Conservation (phyloP, 306 rosid genomes). For the Trifolium subterraneum region DNA sequence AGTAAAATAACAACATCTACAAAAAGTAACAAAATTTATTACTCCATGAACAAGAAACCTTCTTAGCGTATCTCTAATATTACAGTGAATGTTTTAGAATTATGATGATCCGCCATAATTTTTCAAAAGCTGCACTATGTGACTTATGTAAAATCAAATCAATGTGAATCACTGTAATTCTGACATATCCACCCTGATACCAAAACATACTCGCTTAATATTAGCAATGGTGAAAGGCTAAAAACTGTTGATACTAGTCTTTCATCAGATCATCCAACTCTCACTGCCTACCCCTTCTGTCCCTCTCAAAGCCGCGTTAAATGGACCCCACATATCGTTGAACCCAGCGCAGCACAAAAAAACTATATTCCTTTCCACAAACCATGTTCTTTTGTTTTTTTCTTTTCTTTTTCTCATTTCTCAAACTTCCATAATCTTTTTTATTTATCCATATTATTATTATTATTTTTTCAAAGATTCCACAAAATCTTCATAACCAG, state of each 20-base stretch:
- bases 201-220: no score
- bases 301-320: slow-evolving; percentile 1
- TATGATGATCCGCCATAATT: no score
- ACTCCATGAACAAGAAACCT: no score
- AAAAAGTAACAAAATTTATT: no score
- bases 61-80: no score
- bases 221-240: neutral
- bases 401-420: neutral
- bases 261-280: neutral
- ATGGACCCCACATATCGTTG: slow-evolving; percentile 5
- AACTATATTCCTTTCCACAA: slow-evolving; percentile 12
- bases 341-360: slow-evolving; percentile 18
- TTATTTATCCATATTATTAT: no score
- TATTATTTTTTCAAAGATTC: neutral
- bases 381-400: slow-evolving; percentile 13
- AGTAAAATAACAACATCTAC: no score
- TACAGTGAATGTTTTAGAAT: no score
- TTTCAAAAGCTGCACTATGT: no score
- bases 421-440: neutral
- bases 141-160: no score
- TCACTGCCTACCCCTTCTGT: neutral
- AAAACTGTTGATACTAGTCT: neutral
- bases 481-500: slow-evolving; percentile 11
- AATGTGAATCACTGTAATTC: no score
- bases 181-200: no score